Conservation (phyloP, 2,329 filamentous ascomycete genomes). For the Xylogone sp. region DNA sequence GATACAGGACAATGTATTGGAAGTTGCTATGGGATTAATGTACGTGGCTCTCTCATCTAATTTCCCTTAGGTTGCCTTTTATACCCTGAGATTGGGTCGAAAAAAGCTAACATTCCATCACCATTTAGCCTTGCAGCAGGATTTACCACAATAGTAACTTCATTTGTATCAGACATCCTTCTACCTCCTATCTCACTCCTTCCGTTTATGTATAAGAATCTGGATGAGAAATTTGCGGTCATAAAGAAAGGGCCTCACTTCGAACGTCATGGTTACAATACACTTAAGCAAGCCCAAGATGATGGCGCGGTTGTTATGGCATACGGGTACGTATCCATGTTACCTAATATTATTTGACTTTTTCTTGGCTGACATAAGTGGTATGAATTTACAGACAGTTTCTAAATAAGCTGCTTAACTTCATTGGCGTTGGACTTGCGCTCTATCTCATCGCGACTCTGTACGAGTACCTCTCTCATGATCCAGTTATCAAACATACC, state of each 20-base stretch:
- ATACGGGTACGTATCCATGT: slow-evolving; percentile 52
- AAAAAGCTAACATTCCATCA: background rate
- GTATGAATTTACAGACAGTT: slow-evolving; percentile 43
- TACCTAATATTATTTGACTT: background rate
- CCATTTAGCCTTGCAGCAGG: slow-evolving; percentile 58
- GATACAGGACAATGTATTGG: slow-evolving; percentile 69
- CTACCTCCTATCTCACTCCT: slow-evolving; percentile 67
- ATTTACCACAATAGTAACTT: slow-evolving; percentile 69
- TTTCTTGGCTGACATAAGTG: too few relatives aligned
- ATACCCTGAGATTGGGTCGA: too few relatives aligned
- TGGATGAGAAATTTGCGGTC: slow-evolving; percentile 72
- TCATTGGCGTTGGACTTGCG: slow-evolving; percentile 60
- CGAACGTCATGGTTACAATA: slow-evolving; percentile 58
- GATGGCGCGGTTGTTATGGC: slow-evolving; percentile 71
- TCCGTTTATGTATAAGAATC: slow-evolving; percentile 65
- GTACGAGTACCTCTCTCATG: slow-evolving; percentile 58
- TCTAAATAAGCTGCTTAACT: slow-evolving; percentile 61
- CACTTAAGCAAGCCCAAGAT: slow-evolving; percentile 61
- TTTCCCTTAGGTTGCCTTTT: slow-evolving; percentile 1
- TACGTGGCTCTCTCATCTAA: slow-evolving; percentile 30
- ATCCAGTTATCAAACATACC: slow-evolving; percentile 68
- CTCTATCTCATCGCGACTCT: slow-evolving; percentile 60
- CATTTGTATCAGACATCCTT: slow-evolving; percentile 67
- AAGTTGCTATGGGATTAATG: slow-evolving; percentile 75
- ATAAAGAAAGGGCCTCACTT: slow-evolving; percentile 55